Conservation (phyloP, 75 land plant genomes). For the Pinus tabuliformis region DNA sequence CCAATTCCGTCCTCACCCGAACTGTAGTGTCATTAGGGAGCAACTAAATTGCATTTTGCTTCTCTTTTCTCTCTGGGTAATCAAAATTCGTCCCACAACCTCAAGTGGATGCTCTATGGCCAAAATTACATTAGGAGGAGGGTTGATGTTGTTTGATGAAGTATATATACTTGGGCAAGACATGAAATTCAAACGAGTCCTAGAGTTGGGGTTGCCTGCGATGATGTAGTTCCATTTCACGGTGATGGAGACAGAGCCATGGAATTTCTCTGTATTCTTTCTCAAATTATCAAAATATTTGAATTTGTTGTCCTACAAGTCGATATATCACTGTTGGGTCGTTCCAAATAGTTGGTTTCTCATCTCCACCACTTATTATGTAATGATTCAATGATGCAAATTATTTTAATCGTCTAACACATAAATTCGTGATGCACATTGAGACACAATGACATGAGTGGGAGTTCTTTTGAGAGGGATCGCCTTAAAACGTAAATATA, state of each 20-base stretch:
- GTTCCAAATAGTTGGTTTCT: too few species aligned
- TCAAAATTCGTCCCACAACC: conserved; percentile 76
- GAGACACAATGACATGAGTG: too few species aligned
- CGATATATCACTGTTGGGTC: too few species aligned
- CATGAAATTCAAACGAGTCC: conserved; percentile 35
- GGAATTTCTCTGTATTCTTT: too few species aligned
- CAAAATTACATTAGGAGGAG: conserved; percentile 3
- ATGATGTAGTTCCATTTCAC: neutral
- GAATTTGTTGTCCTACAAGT: too few species aligned
- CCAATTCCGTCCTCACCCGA: conserved; percentile 68
- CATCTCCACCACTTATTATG: too few species aligned
- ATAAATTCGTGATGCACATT: too few species aligned
- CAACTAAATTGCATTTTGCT: conserved; percentile 38
- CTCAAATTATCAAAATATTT: too few species aligned
- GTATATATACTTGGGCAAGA: conserved; percentile 15
- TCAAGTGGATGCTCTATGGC: conserved; percentile 79
- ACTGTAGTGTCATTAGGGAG: conserved; percentile 31
- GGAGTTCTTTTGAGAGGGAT: too few species aligned
- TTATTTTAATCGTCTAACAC: too few species aligned
- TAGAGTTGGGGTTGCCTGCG: conserved; percentile 16
- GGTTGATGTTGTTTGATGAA: conserved; percentile 11
- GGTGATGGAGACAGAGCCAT: conserved; percentile 7
- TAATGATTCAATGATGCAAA: too few species aligned
- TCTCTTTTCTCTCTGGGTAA: conserved; percentile 41
- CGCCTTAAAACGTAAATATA: too few species aligned